Percentiles rank a stretch among this genome's conserved stretches.
These are phyloP conservation scores for Fusarium torulosum DNA, from an alignment of 2,329 filamentous ascomycete genomes.

Conservation along the genomic window DNA sequence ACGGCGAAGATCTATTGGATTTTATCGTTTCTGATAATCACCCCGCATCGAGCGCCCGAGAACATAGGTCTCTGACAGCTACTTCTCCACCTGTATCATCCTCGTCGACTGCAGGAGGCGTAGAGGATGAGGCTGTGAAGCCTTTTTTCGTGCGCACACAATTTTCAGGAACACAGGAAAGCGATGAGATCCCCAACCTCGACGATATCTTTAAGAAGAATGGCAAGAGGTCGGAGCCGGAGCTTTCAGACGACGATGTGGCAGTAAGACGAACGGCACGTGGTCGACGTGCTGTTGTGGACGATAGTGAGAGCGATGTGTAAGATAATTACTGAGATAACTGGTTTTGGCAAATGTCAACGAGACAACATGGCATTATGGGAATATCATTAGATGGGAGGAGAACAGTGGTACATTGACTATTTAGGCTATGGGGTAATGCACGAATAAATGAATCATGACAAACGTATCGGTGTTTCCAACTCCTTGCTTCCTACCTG, in stretches of 20 bases:
- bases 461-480: neutral
- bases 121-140: slow-evolving; percentile 31
- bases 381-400: slow-evolving; percentile 19
- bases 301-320: slow-evolving; percentile 50
- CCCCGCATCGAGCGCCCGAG: slow-evolving; percentile 54
- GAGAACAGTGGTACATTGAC: slow-evolving; percentile 30
- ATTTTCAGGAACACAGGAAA: slow-evolving; percentile 58
- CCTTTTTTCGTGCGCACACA: slow-evolving; percentile 56
- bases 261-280: slow-evolving; percentile 40
- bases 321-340: slow-evolving; percentile 17
- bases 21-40: slow-evolving; percentile 68
- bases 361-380: slow-evolving; percentile 1
- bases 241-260: slow-evolving; percentile 39
- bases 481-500: neutral
- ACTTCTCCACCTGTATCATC: slow-evolving; percentile 36
- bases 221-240: neutral
- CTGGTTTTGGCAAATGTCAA: slow-evolving; percentile 9
- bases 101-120: slow-evolving; percentile 35
- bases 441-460: slow-evolving; percentile 31
- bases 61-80: slow-evolving; percentile 50
- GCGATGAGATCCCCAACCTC: slow-evolving; percentile 55
- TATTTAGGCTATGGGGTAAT: slow-evolving; percentile 38
- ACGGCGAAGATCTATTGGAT: slow-evolving; percentile 64
- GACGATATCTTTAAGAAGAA: slow-evolving; percentile 47
- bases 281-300: slow-evolving; percentile 47